phyloP scores from a whole-genome alignment of 768 basidiomycete genomes.

The Dacryopinax spathularia region DNA sequence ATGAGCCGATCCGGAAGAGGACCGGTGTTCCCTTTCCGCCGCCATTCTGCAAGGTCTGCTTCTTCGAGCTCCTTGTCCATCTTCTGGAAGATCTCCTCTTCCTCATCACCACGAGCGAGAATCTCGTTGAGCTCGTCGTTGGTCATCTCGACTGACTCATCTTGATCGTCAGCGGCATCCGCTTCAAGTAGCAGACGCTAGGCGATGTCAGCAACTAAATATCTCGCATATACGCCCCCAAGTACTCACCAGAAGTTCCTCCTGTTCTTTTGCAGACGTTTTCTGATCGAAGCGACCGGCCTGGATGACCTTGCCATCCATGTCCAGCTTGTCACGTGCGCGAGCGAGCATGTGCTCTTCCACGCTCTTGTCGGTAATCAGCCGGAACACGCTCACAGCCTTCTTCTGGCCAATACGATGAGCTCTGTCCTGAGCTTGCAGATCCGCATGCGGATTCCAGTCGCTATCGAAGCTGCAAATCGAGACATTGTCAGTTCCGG shows the following conservation, averaged over 20 bases:
- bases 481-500: background rate
- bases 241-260: constrained; percentile 25
- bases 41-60: constrained; percentile 20
- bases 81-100: constrained; percentile 25
- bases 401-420: constrained; percentile 38
- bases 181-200: constrained; percentile 83
- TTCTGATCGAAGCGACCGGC: constrained; percentile 34
- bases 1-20: background rate
- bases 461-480: constrained; percentile 26
- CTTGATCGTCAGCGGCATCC: constrained; percentile 35
- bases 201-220: constrained; percentile 5
- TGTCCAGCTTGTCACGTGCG: constrained; percentile 32
- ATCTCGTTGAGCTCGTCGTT: constrained; percentile 29
- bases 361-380: constrained; percentile 30
- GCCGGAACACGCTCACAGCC: constrained; percentile 31
- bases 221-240: background rate
- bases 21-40: constrained; percentile 18
- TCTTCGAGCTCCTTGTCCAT: constrained; percentile 28
- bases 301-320: constrained; percentile 31
- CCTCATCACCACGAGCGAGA: constrained; percentile 30
- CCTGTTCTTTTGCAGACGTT: constrained; percentile 31
- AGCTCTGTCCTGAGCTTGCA: constrained; percentile 33
- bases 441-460: constrained; percentile 34
- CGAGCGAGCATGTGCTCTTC: constrained; percentile 30
- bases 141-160: background rate